Percentiles rank a stretch among this genome's conserved stretches.
Conservation (phyloP, 805 yeast genomes). For the Wickerhamomyces alni region DNA sequence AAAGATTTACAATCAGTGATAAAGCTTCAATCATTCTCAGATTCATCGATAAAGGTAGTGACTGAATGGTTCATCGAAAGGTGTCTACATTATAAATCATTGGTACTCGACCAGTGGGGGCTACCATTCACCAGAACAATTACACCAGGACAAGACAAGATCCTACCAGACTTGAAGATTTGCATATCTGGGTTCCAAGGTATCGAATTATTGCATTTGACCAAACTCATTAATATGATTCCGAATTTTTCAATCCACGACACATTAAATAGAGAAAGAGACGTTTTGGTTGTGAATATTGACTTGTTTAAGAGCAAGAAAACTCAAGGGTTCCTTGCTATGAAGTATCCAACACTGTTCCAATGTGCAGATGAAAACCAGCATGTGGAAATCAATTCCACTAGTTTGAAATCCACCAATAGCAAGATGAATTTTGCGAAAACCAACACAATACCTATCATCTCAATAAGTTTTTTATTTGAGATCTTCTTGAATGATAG, state of each 20-base stretch:
- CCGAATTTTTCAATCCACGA: slow-evolving; percentile 48
- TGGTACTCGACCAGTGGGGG: slow-evolving; percentile 59
- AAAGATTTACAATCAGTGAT: neutral
- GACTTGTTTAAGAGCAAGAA: slow-evolving; percentile 35
- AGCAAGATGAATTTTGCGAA: slow-evolving; percentile 55
- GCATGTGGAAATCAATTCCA: slow-evolving; percentile 18
- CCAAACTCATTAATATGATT: slow-evolving; percentile 46
- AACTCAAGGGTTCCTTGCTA: slow-evolving; percentile 30
- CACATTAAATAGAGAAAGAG: slow-evolving; percentile 43
- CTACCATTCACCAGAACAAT: slow-evolving; percentile 32
- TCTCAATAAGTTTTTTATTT: slow-evolving; percentile 49
- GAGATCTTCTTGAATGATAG: slow-evolving; percentile 35
- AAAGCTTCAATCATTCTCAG: neutral
- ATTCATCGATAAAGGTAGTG: slow-evolving; percentile 27
- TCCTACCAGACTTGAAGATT: slow-evolving; percentile 18
- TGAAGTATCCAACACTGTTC: slow-evolving; percentile 28
- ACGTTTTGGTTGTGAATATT: slow-evolving; percentile 50
- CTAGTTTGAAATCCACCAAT: slow-evolving; percentile 38
- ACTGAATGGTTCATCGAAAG: slow-evolving; percentile 85
- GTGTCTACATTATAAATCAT: slow-evolving; percentile 49
- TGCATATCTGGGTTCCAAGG: slow-evolving; percentile 75
- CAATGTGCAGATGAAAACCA: slow-evolving; percentile 3
- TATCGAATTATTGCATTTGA: slow-evolving; percentile 64
- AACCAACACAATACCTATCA: slow-evolving; percentile 52
- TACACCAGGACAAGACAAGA: neutral